These are phyloP conservation scores for Trichomonas gallinae DNA, from an alignment of 208 protist species.

Conservation along the genomic window DNA sequence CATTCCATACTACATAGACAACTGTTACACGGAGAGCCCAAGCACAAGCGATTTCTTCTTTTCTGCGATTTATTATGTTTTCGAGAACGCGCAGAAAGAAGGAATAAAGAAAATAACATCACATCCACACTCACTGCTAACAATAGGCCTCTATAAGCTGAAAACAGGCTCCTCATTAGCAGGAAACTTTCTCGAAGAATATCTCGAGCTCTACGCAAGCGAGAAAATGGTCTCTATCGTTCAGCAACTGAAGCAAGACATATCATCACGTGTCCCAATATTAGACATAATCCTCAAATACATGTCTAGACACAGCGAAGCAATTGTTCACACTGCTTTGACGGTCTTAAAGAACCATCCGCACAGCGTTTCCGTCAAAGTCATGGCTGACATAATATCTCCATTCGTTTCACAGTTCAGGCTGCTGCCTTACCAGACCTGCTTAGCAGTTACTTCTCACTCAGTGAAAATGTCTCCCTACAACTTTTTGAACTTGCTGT, in stretches of 20 bases:
- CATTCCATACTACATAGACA: background rate
- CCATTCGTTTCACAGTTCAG: background rate
- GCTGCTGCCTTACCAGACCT: background rate
- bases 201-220: background rate
- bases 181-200: background rate
- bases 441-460: background rate
- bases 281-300: background rate
- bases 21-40: background rate
- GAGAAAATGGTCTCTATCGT: background rate
- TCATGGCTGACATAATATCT: background rate
- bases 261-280: too few relatives aligned
- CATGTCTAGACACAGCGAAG: background rate
- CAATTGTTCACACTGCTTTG: background rate
- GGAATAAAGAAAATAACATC: background rate
- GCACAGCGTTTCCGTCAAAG: background rate
- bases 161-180: background rate
- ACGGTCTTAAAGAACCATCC: background rate
- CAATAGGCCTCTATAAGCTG: background rate
- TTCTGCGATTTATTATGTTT: background rate
- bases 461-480: background rate
- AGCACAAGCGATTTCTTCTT: background rate
- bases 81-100: background rate
- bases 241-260: background rate
- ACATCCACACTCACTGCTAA: background rate
- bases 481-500: background rate